Evolutionary conservation across 225 moss, liverwort and hornwort genomes (phyloP), one percentile per base, ranked within the genome.

Genomic region (Bryoerythrophyllum caledonicum): DNA sequence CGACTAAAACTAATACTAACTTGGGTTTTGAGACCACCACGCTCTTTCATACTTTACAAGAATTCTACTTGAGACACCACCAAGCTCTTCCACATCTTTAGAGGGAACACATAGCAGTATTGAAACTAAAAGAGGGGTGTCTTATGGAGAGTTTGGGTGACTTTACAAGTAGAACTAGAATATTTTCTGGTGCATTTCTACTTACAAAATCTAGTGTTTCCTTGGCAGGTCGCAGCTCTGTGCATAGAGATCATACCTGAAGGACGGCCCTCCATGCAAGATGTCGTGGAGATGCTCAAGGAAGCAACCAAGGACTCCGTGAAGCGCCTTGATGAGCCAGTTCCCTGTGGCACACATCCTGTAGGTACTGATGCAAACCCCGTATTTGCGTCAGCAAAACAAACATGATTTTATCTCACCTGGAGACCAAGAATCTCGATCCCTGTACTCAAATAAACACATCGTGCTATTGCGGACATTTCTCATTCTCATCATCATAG

Each of bases 201-300:
- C 54, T 49, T 30, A 77, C 54, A 8, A 74, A 65, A 84, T 30
- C 38, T 21, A 38, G 30, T 81, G 32, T 57, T 61, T 41, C 28
- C 56, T 62, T 81, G 70, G 73, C 77, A 89, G 89, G 86, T 93
- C 62, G 95, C 99, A 58, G 85, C 86, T 4, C 88, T 93, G 74
- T 99, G 97, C 56, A 83, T 93, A 23, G 90, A 93, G 23, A 93
- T 84, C 57, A 78, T 88, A 54, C 90, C 95, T 75, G 95, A 95
- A 60, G 90, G 86, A 38, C 86, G 99, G 54, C 95, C 93, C 27
- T 90, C 83, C 59, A 99, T 93, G 97, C 83, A 88, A 76, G 91
- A 91, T 46, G 93, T 99, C 34, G 90, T 95, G 32, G 92, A 99
- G 74, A 83, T 95, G 76, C 80, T 99, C 53, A 91, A 93, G 81